Conservation (phyloP, 108 stramenopile genomes). For the Skeletonema costatum region DNA sequence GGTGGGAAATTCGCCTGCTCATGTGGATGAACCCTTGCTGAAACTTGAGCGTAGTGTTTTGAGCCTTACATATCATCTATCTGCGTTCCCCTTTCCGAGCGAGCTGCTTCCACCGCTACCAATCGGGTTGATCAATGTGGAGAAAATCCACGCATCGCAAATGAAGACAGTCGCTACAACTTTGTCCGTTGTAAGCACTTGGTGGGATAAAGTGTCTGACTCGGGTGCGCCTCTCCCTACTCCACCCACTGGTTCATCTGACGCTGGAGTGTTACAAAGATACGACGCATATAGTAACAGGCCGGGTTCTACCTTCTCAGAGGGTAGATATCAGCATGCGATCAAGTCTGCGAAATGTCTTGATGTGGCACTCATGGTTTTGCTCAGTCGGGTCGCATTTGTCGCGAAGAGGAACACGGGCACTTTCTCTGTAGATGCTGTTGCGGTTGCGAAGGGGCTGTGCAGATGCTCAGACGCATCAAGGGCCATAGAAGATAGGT, state of each 20-base stretch:
- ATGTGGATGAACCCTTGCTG: slow-evolving; percentile 8
- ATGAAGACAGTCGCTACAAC: slow-evolving; percentile 15
- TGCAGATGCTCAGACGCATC: slow-evolving; percentile 43
- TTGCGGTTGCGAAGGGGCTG: slow-evolving; percentile 40
- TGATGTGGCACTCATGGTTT: slow-evolving; percentile 25
- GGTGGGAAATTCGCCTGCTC: slow-evolving; percentile 1
- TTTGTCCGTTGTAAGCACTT: slow-evolving; percentile 4
- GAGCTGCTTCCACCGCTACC: slow-evolving; percentile 32
- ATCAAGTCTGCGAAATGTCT: slow-evolving; percentile 25
- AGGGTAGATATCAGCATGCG: slow-evolving; percentile 28
- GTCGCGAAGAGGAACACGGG: slow-evolving; percentile 5
- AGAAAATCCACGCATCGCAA: slow-evolving; percentile 31
- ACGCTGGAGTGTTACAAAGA: not conserved
- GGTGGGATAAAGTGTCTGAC: slow-evolving; percentile 34
- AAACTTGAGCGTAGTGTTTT: slow-evolving; percentile 27
- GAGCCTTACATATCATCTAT: slow-evolving; percentile 24
- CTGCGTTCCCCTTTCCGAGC: slow-evolving; percentile 33
- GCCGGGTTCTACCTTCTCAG: slow-evolving; percentile 6
- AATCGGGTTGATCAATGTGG: slow-evolving; percentile 25
- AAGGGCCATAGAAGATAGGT: slow-evolving; percentile 35
- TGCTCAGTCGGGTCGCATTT: slow-evolving; percentile 23
- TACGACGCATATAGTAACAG: slow-evolving; percentile 1
- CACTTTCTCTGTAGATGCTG: slow-evolving; percentile 29
- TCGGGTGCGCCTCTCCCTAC: slow-evolving; percentile 11
- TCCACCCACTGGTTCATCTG: slow-evolving; percentile 37